Evolutionary conservation across 2,329 filamentous ascomycete species (phyloP).

Genomic region (Phaeoacremonium minimum): DNA sequence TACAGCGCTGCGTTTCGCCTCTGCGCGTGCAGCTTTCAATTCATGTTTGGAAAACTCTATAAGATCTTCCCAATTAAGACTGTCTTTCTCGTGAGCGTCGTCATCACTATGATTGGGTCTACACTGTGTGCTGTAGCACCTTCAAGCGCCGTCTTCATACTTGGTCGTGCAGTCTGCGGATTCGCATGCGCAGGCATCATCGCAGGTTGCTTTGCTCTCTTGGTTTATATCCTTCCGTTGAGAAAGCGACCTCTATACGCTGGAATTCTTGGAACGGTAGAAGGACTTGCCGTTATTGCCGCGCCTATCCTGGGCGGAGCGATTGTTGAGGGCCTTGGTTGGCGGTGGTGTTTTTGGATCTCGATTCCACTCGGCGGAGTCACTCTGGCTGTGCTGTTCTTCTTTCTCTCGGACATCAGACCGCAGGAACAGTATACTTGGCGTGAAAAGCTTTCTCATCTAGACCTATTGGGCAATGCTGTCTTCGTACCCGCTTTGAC

Average conservation of each 20-base stretch:
- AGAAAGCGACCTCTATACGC: slow-evolving; percentile 4
- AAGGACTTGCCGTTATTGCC: slow-evolving; percentile 4
- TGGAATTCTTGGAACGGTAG: slow-evolving; percentile 1
- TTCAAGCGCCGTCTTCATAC: slow-evolving; percentile 3
- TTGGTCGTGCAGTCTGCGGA: slow-evolving; percentile 7
- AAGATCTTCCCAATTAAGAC: slow-evolving; percentile 4
- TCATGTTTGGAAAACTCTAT: slow-evolving; percentile 9
- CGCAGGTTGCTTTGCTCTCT: slow-evolving; percentile 8
- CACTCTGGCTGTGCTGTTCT: slow-evolving; percentile 1
- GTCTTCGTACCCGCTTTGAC: slow-evolving; percentile 12
- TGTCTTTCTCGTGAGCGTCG: slow-evolving; percentile 5
- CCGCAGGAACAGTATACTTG: slow-evolving; percentile 3
- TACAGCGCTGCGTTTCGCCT: slow-evolving; percentile 7
- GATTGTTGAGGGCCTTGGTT: slow-evolving; percentile 5
- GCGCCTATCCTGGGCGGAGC: slow-evolving; percentile 7
- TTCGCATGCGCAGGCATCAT: slow-evolving; percentile 1
- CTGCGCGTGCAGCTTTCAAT: slow-evolving; percentile 9
- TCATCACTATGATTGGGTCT: slow-evolving; percentile 7
- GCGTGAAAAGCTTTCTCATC: slow-evolving; percentile 26
- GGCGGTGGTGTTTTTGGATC: slow-evolving; percentile 12
- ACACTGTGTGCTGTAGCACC: slow-evolving; percentile 6
- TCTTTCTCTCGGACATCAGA: slow-evolving; percentile 4
- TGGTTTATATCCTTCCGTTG: slow-evolving; percentile 7
- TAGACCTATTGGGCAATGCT: slow-evolving; percentile 28
- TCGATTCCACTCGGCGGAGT: slow-evolving; percentile 5